Evolutionary conservation across 345 rosid genomes (phyloP), one percentile per base, ranked within the genome.

Genomic region (Triadica sebifera): DNA sequence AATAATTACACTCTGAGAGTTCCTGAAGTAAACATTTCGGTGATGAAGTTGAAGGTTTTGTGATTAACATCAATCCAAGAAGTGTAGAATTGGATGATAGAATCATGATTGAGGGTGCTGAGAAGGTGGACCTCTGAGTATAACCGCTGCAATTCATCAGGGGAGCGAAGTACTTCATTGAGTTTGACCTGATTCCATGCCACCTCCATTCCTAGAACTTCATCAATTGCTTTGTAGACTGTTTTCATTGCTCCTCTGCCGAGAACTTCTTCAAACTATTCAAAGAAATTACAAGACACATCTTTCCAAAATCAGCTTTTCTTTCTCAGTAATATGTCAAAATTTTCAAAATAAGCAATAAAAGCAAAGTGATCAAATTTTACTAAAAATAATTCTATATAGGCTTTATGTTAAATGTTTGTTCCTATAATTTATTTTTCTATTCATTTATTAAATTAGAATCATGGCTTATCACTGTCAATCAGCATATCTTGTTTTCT

Each of bases 81-180:
- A 73, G 93, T 84, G 85, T 86, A 76, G 82, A 89, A 91, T 58
- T 79, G 83, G 60, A 91, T 87, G 81, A 91, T 88, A 22, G 92
- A 89, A 61, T 79, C 79, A 64, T 91, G 94, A 51, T 84, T 83
- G 73, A 91, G 90, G 67, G 89, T 86, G 78, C 91, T 86, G 69
- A 91, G 97, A 71, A 91, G 97, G 84, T 91, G 94, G 78, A 91
- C 97, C 78, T 91, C 97, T 2, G 92, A 89, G 84, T 91, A 91
- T 2, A 89, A 84, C 72, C 97, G 82, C 81, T 91, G 91, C 72
- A 91, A 81, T 74, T 88, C 90, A 6, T 88, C 88, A n/a, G 93
- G 90, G 9, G 92, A 89, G 15, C 83, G 80, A 55, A 91, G 85
- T 66, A 88, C 82, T 62, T 83, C 73, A 19, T 82, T 84, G 13